Evolutionary conservation across 2,329 filamentous ascomycete species (phyloP), one percentile per base, ranked within the genome.

Genomic region (Epichloe typhina): DNA sequence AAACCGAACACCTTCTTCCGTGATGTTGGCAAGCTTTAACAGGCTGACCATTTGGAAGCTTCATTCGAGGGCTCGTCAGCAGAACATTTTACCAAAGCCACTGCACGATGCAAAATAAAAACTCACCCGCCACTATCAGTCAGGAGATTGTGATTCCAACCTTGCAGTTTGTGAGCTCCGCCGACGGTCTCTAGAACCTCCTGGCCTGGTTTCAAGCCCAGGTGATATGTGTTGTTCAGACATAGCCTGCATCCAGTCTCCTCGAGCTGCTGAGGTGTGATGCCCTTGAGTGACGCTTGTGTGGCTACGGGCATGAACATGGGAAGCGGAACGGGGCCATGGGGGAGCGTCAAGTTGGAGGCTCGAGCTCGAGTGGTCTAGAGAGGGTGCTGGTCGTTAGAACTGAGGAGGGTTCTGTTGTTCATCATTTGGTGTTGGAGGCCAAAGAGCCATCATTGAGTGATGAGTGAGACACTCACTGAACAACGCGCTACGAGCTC

Each of bases 1-100:
- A 64, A 98, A 98, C 48, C 86, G 83, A 7, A 98, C 94, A 49
- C 93, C 93, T 67, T 96, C 85, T 67, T 98, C 94, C 0, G 93
- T 97, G 54, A 98, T 83, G 55, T 85, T 90, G 49, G 93, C 93
- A 49, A 98, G 80, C 64, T 95, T 87, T 48, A 98, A 79, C 36
- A 98, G 75, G 54, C 89, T 96, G 50, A 98, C 94, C 93, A 98
- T 98, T 68, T 98, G 93, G 68, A 98, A 98, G 53, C 91, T 95
- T n/a, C 40, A 9, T 35, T 31, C 3, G 36, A 17, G n/a, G 9
- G n/a, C 2, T 12, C 4, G 37, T 45, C 26, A 17, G 8, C 37
- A 15, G 21, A 15, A 17, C 13, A 11, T 9, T 17, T 17, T 33
- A 8, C 11, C 9, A 5, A 31, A 23, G 4, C 9, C 38, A 21